A percentile compares a stretch with the other conserved stretches of the same genome.
phyloP scores from a whole-genome alignment of 345 rosid genomes.

The Corymbia maculata region DNA sequence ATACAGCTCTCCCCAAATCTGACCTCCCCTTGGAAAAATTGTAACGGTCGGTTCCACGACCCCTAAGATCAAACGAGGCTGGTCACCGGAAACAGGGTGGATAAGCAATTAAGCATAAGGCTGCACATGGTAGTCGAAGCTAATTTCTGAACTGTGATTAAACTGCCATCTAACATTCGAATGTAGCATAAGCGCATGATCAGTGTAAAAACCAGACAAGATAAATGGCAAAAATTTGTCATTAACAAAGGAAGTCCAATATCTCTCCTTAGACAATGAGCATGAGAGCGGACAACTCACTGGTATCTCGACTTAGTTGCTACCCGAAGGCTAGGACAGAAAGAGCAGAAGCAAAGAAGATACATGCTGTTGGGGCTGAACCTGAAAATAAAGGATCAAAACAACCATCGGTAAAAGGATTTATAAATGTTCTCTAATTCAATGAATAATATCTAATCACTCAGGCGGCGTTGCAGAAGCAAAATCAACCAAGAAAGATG shows the following conservation, averaged over 20 bases:
- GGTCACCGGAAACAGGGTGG: constrained; percentile 73
- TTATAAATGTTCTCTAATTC: too few species aligned
- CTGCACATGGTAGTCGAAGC: constrained; percentile 79
- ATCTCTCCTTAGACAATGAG: neutral
- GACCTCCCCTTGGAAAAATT: constrained; percentile 56
- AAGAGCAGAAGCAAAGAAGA: constrained; percentile 85
- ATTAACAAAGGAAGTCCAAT: too few species aligned
- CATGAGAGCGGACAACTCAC: neutral
- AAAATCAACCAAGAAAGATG: too few species aligned
- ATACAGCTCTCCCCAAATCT: constrained; percentile 47
- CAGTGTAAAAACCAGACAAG: neutral
- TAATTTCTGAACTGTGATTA: constrained; percentile 60
- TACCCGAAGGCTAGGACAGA: constrained; percentile 48
- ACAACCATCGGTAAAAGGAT: too few species aligned
- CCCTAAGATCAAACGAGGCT: constrained; percentile 70
- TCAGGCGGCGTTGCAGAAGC: too few species aligned
- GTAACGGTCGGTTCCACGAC: constrained; percentile 83
- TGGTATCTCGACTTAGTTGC: too few species aligned
- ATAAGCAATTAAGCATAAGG: constrained; percentile 21
- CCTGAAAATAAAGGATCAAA: too few species aligned
- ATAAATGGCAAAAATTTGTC: neutral
- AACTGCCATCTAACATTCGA: too few species aligned
- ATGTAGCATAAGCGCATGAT: neutral
- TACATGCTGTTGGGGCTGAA: constrained; percentile 8
- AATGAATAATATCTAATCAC: too few species aligned